Conservation (phyloP, 352 stramenopile genomes). For the Elongisporangium prolatum region DNA sequence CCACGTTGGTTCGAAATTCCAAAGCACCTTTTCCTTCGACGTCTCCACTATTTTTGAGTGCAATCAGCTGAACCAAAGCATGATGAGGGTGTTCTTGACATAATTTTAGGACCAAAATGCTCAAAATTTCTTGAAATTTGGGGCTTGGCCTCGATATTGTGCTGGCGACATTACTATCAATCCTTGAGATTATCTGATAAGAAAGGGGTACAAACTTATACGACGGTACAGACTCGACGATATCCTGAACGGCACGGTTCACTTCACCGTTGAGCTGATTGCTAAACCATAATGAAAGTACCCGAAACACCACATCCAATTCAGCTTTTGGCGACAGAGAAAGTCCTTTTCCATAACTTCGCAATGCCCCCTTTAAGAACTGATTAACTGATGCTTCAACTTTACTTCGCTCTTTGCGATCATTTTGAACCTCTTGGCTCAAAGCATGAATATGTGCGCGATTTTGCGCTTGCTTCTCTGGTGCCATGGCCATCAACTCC, state of each 20-base stretch:
- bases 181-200: constrained; percentile 97
- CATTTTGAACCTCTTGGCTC: constrained; percentile 86
- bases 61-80: constrained; percentile 93
- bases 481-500: constrained; percentile 58
- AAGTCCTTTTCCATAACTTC: constrained; percentile 79
- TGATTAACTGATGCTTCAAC: constrained; percentile 82
- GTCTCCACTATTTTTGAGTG: constrained; percentile 91
- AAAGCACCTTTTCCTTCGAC: constrained; percentile 78
- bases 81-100: constrained; percentile 96
- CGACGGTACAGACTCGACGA: constrained; percentile 85
- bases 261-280: constrained; percentile 76
- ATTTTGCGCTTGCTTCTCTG: constrained; percentile 51
- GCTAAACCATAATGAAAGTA: constrained; percentile 94
- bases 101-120: constrained; percentile 88
- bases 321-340: constrained; percentile 57
- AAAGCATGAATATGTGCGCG: constrained; percentile 66
- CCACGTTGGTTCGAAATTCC: constrained; percentile 78
- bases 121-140: constrained; percentile 85
- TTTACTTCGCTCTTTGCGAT: constrained; percentile 81
- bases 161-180: constrained; percentile 51
- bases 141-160: constrained; percentile 1
- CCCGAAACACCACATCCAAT: constrained; percentile 89
- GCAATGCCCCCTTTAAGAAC: constrained; percentile 85
- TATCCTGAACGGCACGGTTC: constrained; percentile 80
- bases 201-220: constrained; percentile 97